Evolutionary conservation across 192 early-diverging fungal genomes (phyloP), one percentile per base, ranked within the genome.

Genomic region (Podila clonocystis): DNA sequence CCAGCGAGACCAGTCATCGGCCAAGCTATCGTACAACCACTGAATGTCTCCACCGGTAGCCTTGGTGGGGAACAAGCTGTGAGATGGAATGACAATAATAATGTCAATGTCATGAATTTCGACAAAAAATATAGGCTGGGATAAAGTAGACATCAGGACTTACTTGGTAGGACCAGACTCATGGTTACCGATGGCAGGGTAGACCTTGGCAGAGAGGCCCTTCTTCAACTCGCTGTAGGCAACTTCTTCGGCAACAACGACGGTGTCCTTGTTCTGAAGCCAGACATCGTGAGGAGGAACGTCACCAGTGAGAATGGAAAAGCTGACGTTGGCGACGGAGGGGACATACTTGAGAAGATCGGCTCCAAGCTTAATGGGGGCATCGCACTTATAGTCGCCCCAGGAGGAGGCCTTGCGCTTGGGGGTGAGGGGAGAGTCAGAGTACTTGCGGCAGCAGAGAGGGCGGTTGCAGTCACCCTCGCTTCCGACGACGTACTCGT

Each of bases 261-360:
- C 73, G 0, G 87, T 83, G 9, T 84, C 78, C 19, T 83, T 69
- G 49, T 70, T 74, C 28, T 83, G 83, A 9, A 73, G 17, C 88
- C 88, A 89, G 15, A 89, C 70, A 62, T 89, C 83, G 24, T 89
- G 88, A 3, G 88, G 88, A 50, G 87, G 87, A 15, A 89, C 60
- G 70, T 89, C 88, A 41, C 88, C 88, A 12, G 88, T 89, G 48
- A 89, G 52, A n/a, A 89, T 85, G 50, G 82, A 79, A 65, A 87
- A 87, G 50, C 48, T 71, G 31, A 84, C 73, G 24, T 86, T 65
- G 45, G 72, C 82, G 19, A 83, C 83, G 0, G 66, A 82, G 48
- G 83, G 83, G 19, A 89, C 86, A 50, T 70, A 77, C 36, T 86
- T 73, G 19, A 89, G 66, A 60, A 87, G 52, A 28, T 86, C 83